These are phyloP conservation scores for Aspergillus sclerotiicarbonarius DNA, from an alignment of 495 filamentous ascomycete genomes.

Conservation along the genomic window DNA sequence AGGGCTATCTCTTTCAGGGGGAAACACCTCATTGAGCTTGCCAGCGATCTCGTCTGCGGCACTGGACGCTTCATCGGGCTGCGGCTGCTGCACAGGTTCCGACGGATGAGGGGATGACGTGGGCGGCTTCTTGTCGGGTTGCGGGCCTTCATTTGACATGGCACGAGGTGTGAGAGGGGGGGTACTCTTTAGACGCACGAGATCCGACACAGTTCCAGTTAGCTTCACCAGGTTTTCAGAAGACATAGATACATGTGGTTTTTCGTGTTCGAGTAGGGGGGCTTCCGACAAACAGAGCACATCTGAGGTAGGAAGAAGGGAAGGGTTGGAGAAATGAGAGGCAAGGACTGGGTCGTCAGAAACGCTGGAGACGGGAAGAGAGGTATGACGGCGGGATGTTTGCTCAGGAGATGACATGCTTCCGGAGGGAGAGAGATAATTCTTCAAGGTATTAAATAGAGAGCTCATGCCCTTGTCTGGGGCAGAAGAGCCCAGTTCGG, in stretches of 20 bases:
- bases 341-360: slow-evolving; percentile 68
- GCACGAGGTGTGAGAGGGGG: slow-evolving; percentile 84
- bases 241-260: slow-evolving; percentile 50
- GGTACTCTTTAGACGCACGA: slow-evolving; percentile 74
- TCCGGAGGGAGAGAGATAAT: slow-evolving; percentile 37
- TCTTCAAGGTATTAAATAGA: slow-evolving; percentile 43
- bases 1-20: slow-evolving; percentile 32
- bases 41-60: slow-evolving; percentile 41
- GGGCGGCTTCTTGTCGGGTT: slow-evolving; percentile 35
- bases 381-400: slow-evolving; percentile 51
- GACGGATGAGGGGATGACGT: slow-evolving; percentile 31
- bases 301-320: slow-evolving; percentile 53
- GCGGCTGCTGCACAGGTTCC: slow-evolving; percentile 22
- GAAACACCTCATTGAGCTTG: slow-evolving; percentile 46
- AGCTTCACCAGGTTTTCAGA: slow-evolving; percentile 79
- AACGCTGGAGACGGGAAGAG: slow-evolving; percentile 61
- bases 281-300: slow-evolving; percentile 54
- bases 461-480: slow-evolving; percentile 37
- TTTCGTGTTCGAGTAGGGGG: slow-evolving; percentile 52
- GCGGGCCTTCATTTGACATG: slow-evolving; percentile 62
- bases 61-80: slow-evolving; percentile 27
- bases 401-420: slow-evolving; percentile 29
- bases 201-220: slow-evolving; percentile 69
- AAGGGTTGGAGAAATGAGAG: slow-evolving; percentile 74
- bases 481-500: slow-evolving; percentile 32